Percentiles rank a stretch among this genome's conserved stretches.
Evolutionary conservation across 176 grass and related monocot species (phyloP).

Genomic region (Coix lacrymajobi): DNA sequence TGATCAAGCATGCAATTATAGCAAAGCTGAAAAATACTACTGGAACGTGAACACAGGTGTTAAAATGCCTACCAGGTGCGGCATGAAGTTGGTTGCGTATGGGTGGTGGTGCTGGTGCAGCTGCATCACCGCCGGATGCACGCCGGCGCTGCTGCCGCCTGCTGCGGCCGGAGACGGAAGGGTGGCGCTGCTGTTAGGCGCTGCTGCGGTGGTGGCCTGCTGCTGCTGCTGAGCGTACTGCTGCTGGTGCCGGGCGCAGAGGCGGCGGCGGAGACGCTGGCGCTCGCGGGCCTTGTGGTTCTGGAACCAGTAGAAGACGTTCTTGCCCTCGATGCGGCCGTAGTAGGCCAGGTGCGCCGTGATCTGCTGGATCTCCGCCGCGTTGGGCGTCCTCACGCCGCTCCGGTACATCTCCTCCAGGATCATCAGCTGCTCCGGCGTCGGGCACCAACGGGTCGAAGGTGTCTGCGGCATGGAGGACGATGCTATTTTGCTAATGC

Average conservation of each 20-base stretch:
- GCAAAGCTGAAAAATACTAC: not conserved
- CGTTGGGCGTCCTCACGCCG: constrained; percentile 72
- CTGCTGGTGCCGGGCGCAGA: constrained; percentile 63
- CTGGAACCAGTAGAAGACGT: constrained; percentile 97
- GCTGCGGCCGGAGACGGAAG: not conserved
- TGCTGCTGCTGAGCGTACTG: constrained; percentile 26
- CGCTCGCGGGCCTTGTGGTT: constrained; percentile 91
- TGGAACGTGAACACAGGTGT: not conserved
- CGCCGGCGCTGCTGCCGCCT: not conserved
- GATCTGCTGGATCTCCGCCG: constrained; percentile 82
- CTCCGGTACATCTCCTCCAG: constrained; percentile 87
- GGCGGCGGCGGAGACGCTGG: constrained; percentile 64
- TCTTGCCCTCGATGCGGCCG: constrained; percentile 89
- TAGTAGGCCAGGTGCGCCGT: constrained; percentile 80
- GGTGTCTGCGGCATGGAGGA: constrained; percentile 74
- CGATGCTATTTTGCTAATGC: not conserved
- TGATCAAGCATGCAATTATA: not conserved
- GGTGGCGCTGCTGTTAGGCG: not conserved
- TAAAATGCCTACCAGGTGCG: constrained; percentile 22
- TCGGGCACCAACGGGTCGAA: constrained; percentile 82
- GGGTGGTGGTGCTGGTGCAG: constrained; percentile 30
- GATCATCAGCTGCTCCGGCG: constrained; percentile 84
- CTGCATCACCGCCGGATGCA: constrained; percentile 38
- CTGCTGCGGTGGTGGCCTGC: not conserved
- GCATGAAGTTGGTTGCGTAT: constrained; percentile 33